phyloP scores from a whole-genome alignment of 2,329 filamentous ascomycete species.

The Fusarium falciforme region DNA sequence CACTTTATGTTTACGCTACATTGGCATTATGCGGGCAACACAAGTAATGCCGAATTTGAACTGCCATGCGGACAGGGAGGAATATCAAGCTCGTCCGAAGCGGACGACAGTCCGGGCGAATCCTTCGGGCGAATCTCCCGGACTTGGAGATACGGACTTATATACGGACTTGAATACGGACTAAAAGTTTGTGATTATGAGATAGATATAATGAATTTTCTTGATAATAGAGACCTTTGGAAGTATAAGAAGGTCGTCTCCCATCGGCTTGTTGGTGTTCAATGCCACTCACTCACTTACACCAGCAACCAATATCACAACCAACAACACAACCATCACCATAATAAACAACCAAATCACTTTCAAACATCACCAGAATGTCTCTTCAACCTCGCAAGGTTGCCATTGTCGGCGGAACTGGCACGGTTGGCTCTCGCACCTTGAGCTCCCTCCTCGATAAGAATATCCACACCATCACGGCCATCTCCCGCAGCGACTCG shows the following conservation, averaged over 20 bases:
- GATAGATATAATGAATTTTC: not conserved
- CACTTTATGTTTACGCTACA: not conserved
- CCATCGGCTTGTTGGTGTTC: not conserved
- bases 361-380: conserved; percentile 9
- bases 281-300: not conserved
- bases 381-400: conserved; percentile 39
- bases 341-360: not conserved
- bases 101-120: not conserved
- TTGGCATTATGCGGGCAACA: not conserved
- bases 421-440: conserved; percentile 53
- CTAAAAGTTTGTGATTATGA: not conserved
- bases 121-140: not conserved
- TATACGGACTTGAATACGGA: not conserved
- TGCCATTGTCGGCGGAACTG: conserved; percentile 48
- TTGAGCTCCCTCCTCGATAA: conserved; percentile 53
- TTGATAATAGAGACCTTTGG: not conserved
- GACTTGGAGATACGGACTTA: not conserved
- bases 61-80: not conserved
- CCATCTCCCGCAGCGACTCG: conserved; percentile 59
- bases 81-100: not conserved
- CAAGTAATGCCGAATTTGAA: not conserved
- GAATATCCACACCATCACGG: conserved; percentile 61
- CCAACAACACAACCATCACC: not conserved
- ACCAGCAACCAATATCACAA: not conserved
- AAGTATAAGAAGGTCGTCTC: not conserved